Percentiles rank a stretch among this genome's conserved stretches.
Evolutionary conservation across 306 rosid genomes (phyloP).

Genomic region (Quercus wislizeni): DNA sequence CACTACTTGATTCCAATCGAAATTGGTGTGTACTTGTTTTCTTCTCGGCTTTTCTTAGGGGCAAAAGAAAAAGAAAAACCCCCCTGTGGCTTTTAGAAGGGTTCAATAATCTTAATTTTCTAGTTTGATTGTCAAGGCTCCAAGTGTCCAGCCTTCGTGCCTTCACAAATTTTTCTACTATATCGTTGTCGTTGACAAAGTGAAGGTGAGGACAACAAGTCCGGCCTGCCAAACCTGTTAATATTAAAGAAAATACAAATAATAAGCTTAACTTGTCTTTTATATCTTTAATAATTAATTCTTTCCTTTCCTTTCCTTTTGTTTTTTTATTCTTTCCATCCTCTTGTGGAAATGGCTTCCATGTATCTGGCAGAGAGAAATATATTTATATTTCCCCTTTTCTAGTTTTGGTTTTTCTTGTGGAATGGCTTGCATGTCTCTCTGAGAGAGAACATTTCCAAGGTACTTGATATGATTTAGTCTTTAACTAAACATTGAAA

Average conservation of each 20-base stretch:
- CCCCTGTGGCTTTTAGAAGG: too few species aligned
- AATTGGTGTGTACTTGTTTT: too few species aligned
- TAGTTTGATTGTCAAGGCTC: neutral
- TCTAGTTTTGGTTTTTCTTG: neutral
- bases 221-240: neutral
- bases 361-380: too few species aligned
- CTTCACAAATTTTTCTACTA: conserved; percentile 14
- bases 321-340: neutral
- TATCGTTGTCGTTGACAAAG: conserved; percentile 9
- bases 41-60: too few species aligned
- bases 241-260: neutral
- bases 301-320: neutral
- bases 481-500: neutral
- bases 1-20: neutral
- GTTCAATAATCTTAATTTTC: neutral
- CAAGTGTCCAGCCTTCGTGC: conserved; percentile 39
- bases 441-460: neutral
- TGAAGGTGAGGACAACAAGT: conserved; percentile 16
- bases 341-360: neutral
- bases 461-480: neutral
- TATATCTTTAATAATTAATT: neutral
- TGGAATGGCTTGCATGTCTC: conserved; percentile 23
- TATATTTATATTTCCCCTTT: neutral
- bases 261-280: neutral
- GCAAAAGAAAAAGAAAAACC: too few species aligned